A percentile compares a stretch with the other conserved stretches of the same genome.
phyloP scores from a whole-genome alignment of 2,329 filamentous ascomycete genomes.

The Verticillium dahliae region DNA sequence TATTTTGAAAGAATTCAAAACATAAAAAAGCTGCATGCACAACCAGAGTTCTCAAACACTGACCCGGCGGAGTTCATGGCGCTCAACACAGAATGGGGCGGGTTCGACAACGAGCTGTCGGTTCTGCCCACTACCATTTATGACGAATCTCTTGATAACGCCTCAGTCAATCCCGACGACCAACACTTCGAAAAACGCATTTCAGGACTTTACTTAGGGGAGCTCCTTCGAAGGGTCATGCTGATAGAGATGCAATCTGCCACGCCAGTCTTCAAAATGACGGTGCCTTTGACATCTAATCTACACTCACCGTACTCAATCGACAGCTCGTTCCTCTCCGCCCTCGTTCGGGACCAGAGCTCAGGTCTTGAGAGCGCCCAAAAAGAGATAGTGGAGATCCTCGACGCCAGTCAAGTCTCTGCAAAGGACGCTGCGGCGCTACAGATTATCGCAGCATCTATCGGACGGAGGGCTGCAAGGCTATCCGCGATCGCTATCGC shows the following conservation, averaged over 20 bases:
- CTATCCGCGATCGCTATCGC: constrained; percentile 15
- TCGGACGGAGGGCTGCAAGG: constrained; percentile 14
- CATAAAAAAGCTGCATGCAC: constrained; percentile 48
- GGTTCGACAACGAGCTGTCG: constrained; percentile 65
- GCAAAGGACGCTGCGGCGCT: constrained; percentile 56
- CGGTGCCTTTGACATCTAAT: constrained; percentile 8
- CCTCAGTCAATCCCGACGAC: constrained; percentile 65
- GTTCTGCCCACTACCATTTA: constrained; percentile 66
- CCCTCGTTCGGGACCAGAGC: constrained; percentile 52
- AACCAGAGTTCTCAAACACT: not conserved
- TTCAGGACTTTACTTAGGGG: constrained; percentile 76
- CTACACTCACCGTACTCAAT: constrained; percentile 59
- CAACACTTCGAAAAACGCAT: constrained; percentile 81
- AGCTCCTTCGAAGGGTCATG: constrained; percentile 63
- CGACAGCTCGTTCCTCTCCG: constrained; percentile 61
- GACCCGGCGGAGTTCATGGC: constrained; percentile 53
- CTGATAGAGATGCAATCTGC: constrained; percentile 28
- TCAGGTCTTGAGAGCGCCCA: constrained; percentile 46
- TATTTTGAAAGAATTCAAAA: constrained; percentile 68
- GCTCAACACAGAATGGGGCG: constrained; percentile 77
- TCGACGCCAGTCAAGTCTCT: constrained; percentile 34
- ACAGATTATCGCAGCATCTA: constrained; percentile 41
- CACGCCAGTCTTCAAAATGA: constrained; percentile 4
- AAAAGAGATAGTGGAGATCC: constrained; percentile 15
- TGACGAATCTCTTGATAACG: constrained; percentile 58